Base-by-base conservation (phyloP, 371 early-diverging fungal genomes). In the Zychaea mexicana region DNA sequence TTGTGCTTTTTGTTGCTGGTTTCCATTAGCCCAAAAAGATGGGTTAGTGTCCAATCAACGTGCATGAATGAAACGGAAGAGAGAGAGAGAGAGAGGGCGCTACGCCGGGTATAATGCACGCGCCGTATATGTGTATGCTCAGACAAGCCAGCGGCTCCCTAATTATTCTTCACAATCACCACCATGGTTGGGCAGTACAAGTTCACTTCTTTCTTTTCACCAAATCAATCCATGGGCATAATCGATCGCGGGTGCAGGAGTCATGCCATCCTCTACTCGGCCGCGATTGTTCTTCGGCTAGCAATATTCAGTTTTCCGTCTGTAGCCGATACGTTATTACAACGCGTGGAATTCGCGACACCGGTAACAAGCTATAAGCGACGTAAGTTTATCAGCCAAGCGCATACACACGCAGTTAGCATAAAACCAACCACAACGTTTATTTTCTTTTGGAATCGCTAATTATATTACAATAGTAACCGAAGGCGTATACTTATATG, bases 361-460 rank as follows among this genome's bases (percentile, higher is more conserved):
- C 95, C 97, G 0, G 82, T 94, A 24, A 93, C 95, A 1, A 91
- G 92, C 64, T 95, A 82, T 70, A 93, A 91, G 65, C 83, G 93
- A 71, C 72, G 92, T 91, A 88, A 57, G 78, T 22, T 26, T 32
- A n/a, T n/a, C n/a, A n/a, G n/a, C 24, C 8, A 46, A 19, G 21
- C 21, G 42, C 36, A 36, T 10, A 8, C 8, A 31, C 15, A 55
- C 13, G 8, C 24, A 52, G 17, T 21, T 26, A 13, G 30, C 24
- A 27, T 22, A 7, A n/a, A 30, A 31, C 31, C 32, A 30, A 30
- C 24, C 31, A 17, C 6, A 49, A n/a, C 24, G 8, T 49, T 49
- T 39, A 22, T 28, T 27, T 8, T 52, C 17, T 47, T 47, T 12
- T 24, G 7, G 8, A 49, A 24, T 47, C n/a, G n/a, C n/a, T n/a